A percentile compares a stretch with the other conserved stretches of the same genome.
Evolutionary conservation across 441 rosid species (phyloP).

Genomic region (Rhodomyrtus psidioides): DNA sequence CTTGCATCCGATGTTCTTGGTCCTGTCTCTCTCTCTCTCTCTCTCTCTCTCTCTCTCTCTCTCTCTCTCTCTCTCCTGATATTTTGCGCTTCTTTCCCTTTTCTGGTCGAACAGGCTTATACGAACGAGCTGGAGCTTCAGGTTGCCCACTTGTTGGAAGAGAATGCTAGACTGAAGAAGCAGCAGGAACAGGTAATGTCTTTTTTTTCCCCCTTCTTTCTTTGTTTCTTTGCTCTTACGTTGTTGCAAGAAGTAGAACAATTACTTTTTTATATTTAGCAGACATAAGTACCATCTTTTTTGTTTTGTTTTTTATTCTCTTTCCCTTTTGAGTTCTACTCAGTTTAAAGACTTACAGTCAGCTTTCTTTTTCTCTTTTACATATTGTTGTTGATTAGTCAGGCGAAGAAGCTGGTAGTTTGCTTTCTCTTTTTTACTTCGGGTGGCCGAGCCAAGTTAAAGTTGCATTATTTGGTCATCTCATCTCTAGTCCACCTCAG

Average conservation of each 20-base stretch:
- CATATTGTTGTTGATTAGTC: background rate
- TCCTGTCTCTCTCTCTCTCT: background rate
- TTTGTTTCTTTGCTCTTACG: background rate
- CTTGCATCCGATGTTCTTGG: background rate
- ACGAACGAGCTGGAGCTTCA: constrained; percentile 58
- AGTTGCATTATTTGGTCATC: background rate
- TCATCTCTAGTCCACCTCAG: background rate
- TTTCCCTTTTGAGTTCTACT: background rate
- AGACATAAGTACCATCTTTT: background rate
- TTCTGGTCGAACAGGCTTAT: constrained; percentile 43
- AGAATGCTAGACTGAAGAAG: constrained; percentile 51
- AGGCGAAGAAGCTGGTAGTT: background rate
- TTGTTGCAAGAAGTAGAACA: background rate
- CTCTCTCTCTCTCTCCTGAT: background rate
- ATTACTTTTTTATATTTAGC: background rate
- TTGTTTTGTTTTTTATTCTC: too few species aligned
- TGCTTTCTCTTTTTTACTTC: background rate
- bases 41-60: too few species aligned
- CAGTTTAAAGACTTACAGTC: background rate
- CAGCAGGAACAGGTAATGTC: constrained; percentile 41
- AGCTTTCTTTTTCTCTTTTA: background rate
- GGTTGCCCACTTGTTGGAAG: constrained; percentile 36
- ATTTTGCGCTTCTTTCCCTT: background rate
- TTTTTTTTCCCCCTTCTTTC: background rate
- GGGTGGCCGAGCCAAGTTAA: background rate